Conservation (phyloP, 768 basidiomycete species). For the Gymnopilus junonius region DNA sequence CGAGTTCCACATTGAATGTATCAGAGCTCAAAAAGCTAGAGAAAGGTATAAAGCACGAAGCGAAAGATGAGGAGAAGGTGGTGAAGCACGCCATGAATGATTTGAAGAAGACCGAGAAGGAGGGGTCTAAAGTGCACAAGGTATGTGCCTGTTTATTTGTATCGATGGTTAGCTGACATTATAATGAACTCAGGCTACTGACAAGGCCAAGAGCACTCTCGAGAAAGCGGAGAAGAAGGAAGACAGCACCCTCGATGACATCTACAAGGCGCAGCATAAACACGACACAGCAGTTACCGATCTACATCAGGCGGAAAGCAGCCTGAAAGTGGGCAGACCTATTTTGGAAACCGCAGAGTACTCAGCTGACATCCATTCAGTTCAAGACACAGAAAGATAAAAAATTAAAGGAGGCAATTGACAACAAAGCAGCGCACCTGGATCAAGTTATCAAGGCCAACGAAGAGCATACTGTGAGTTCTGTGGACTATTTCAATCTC, state of each 20-base stretch:
- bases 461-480: slow-evolving; percentile 26
- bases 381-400: slow-evolving; percentile 21
- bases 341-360: background rate
- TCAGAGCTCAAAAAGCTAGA: slow-evolving; percentile 40
- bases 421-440: slow-evolving; percentile 27
- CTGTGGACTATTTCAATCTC: background rate
- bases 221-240: slow-evolving; percentile 54
- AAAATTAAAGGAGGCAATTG: slow-evolving; percentile 23
- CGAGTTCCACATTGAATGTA: slow-evolving; percentile 16
- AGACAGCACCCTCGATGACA: slow-evolving; percentile 45
- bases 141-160: background rate
- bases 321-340: slow-evolving; percentile 38
- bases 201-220: slow-evolving; percentile 13
- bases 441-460: slow-evolving; percentile 27
- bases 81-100: slow-evolving; percentile 59
- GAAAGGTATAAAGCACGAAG: slow-evolving; percentile 51
- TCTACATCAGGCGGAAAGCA: slow-evolving; percentile 39
- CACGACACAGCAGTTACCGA: slow-evolving; percentile 52
- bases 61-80: slow-evolving; percentile 51
- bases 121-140: slow-evolving; percentile 48
- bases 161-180: background rate
- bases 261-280: slow-evolving; percentile 55
- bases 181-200: background rate
- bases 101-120: slow-evolving; percentile 55
- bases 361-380: slow-evolving; percentile 7